Conservation (phyloP, 2,329 filamentous ascomycete genomes). For the Chaetoscypha palmicola region DNA sequence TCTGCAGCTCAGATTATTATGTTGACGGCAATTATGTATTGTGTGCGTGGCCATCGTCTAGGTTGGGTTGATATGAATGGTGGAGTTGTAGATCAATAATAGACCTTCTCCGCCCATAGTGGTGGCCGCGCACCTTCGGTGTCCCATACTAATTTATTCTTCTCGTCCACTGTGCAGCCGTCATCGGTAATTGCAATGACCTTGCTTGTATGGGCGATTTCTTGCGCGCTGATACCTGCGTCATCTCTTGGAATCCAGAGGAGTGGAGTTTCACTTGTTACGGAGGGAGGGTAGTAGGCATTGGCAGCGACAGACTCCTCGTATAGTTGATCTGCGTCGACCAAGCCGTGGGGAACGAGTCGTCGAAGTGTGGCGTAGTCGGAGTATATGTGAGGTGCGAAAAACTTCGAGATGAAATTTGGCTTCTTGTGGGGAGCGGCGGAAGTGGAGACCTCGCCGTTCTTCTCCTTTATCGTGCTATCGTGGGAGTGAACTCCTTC, state of each 20-base stretch:
- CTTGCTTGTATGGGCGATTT: conserved; percentile 63
- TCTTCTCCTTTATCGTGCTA: conserved; percentile 18
- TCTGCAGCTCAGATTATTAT: too few species aligned
- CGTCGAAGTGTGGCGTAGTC: conserved; percentile 65
- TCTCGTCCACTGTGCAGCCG: conserved; percentile 62
- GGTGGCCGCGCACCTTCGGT: conserved; percentile 48
- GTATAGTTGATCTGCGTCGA: conserved; percentile 48
- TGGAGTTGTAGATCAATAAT: conserved; percentile 21
- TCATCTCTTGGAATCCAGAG: conserved; percentile 82
- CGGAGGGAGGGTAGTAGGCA: conserved; percentile 68
- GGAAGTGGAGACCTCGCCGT: conserved; percentile 12
- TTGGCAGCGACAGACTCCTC: conserved; percentile 52
- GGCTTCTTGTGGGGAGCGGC: conserved; percentile 40
- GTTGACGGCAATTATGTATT: too few species aligned
- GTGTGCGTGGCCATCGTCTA: not conserved
- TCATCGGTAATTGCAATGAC: conserved; percentile 77
- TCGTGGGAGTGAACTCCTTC: conserved; percentile 11
- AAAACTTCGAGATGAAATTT: conserved; percentile 58
- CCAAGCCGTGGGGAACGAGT: conserved; percentile 53
- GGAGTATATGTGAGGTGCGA: conserved; percentile 71
- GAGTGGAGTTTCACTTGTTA: conserved; percentile 54
- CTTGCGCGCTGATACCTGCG: conserved; percentile 68
- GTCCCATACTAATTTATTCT: conserved; percentile 58
- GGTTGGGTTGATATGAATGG: not conserved
- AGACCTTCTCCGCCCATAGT: conserved; percentile 48